phyloP scores from a whole-genome alignment of 192 early-diverging fungal genomes.

The Polychytrium aggregatum region DNA sequence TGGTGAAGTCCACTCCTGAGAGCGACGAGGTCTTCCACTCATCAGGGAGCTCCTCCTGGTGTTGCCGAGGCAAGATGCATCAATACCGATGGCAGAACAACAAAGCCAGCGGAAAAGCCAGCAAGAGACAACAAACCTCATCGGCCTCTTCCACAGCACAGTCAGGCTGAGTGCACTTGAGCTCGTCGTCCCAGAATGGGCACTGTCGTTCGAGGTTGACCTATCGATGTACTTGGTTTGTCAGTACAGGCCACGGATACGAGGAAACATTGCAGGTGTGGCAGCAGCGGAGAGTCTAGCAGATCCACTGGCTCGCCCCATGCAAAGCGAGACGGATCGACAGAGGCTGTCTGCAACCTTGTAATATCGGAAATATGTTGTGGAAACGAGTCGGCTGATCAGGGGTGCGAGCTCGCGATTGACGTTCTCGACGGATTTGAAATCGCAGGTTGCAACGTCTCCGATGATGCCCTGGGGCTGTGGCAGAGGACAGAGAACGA shows the following conservation, averaged over 20 bases:
- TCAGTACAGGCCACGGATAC: background rate
- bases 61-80: slow-evolving; percentile 3
- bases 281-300: too few relatives aligned
- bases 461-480: too few relatives aligned
- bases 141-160: slow-evolving; percentile 78
- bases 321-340: too few relatives aligned
- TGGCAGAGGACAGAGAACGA: too few relatives aligned
- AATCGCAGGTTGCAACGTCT: slow-evolving; percentile 24
- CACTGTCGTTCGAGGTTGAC: slow-evolving; percentile 81
- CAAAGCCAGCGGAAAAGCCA: background rate
- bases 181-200: slow-evolving; percentile 80
- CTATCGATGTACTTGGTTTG: slow-evolving; percentile 17
- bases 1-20: slow-evolving; percentile 57
- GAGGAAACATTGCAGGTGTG: background rate
- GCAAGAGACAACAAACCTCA: slow-evolving; percentile 43
- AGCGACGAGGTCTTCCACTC: slow-evolving; percentile 44
- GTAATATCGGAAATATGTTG: slow-evolving; percentile 85
- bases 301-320: too few relatives aligned
- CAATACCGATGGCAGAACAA: slow-evolving; percentile 7
- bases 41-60: slow-evolving; percentile 32
- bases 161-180: slow-evolving; percentile 67
- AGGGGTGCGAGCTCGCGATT: slow-evolving; percentile 59
- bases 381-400: slow-evolving; percentile 65
- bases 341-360: too few relatives aligned
- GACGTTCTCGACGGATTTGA: slow-evolving; percentile 30